Conservation (phyloP, 1,284 basidiomycete genomes). For the Gomphus bonarii region DNA sequence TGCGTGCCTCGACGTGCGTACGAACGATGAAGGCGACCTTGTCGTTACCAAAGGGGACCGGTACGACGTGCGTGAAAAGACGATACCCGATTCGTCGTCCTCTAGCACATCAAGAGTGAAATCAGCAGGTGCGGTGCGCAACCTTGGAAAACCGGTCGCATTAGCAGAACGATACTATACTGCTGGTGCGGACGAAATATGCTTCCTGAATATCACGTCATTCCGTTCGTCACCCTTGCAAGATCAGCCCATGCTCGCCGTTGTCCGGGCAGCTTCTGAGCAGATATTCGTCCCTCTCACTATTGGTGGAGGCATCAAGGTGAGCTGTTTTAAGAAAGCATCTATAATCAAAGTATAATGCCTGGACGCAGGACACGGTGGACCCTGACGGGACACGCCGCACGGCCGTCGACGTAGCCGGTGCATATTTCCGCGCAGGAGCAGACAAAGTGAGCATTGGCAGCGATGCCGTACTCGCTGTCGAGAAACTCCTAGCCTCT, state of each 20-base stretch:
- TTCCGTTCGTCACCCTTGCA: slow-evolving; percentile 93
- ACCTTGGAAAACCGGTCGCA: slow-evolving; percentile 95
- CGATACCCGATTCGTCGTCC: slow-evolving; percentile 18
- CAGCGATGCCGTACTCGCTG: slow-evolving; percentile 89
- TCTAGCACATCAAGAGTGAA: slow-evolving; percentile 18
- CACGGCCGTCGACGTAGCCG: slow-evolving; percentile 88
- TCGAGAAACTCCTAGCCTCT: slow-evolving; percentile 67
- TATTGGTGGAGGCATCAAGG: slow-evolving; percentile 95
- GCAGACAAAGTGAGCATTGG: slow-evolving; percentile 99
- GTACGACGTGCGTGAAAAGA: slow-evolving; percentile 93
- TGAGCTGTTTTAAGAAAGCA: neutral
- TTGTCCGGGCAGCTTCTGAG: slow-evolving; percentile 85
- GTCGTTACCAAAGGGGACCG: slow-evolving; percentile 99
- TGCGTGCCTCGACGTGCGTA: slow-evolving; percentile 95
- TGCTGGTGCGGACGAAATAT: slow-evolving; percentile 92
- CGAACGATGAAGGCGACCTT: slow-evolving; percentile 93
- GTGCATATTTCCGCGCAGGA: slow-evolving; percentile 92
- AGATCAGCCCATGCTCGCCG: slow-evolving; percentile 97
- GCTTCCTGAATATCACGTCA: slow-evolving; percentile 98
- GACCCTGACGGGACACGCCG: slow-evolving; percentile 91
- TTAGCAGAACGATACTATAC: slow-evolving; percentile 83
- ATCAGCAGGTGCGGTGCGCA: slow-evolving; percentile 77
- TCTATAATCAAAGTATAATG: neutral
- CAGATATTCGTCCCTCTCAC: slow-evolving; percentile 96
- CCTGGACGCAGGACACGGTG: slow-evolving; percentile 47